These are phyloP conservation scores for Penicillium nucicola DNA, from an alignment of 495 filamentous ascomycete species.

Conservation along the genomic window DNA sequence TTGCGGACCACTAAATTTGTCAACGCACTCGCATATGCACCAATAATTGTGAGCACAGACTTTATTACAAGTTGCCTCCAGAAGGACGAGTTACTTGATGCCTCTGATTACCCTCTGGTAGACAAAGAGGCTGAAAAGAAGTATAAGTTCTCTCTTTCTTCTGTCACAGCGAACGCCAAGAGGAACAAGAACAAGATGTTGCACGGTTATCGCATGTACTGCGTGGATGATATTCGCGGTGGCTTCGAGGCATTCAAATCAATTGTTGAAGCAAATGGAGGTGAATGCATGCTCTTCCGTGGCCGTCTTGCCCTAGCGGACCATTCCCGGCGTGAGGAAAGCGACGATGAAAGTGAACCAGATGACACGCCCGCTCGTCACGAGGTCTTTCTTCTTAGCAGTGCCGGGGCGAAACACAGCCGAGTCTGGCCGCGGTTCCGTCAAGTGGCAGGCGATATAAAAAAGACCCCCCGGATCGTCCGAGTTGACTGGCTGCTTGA, in stretches of 20 bases:
- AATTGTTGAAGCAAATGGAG: slow-evolving; percentile 87
- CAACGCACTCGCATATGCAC: slow-evolving; percentile 73
- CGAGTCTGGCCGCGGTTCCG: slow-evolving; percentile 78
- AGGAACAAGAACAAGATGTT: slow-evolving; percentile 73
- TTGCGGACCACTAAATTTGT: slow-evolving; percentile 93
- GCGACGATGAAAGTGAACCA: slow-evolving; percentile 40
- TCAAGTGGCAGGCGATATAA: slow-evolving; percentile 66
- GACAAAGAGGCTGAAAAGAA: slow-evolving; percentile 69
- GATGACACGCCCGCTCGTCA: slow-evolving; percentile 60
- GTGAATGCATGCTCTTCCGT: slow-evolving; percentile 73
- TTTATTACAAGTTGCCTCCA: slow-evolving; percentile 75
- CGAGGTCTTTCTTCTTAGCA: slow-evolving; percentile 75
- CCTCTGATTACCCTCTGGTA: slow-evolving; percentile 59
- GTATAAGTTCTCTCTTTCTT: slow-evolving; percentile 63
- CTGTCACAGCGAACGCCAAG: slow-evolving; percentile 65
- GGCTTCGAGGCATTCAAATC: slow-evolving; percentile 78
- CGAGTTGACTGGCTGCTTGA: slow-evolving; percentile 85
- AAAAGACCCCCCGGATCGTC: slow-evolving; percentile 74
- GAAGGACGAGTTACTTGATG: slow-evolving; percentile 55
- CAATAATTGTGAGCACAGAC: slow-evolving; percentile 67
- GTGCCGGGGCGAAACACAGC: slow-evolving; percentile 58
- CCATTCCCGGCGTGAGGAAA: slow-evolving; percentile 40
- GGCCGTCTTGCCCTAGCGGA: slow-evolving; percentile 61
- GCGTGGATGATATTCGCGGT: slow-evolving; percentile 70
- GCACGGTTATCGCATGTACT: slow-evolving; percentile 70